These are phyloP conservation scores for Balamuthia mandrillaris DNA, from an alignment of 208 protist genomes.

Conservation along the genomic window DNA sequence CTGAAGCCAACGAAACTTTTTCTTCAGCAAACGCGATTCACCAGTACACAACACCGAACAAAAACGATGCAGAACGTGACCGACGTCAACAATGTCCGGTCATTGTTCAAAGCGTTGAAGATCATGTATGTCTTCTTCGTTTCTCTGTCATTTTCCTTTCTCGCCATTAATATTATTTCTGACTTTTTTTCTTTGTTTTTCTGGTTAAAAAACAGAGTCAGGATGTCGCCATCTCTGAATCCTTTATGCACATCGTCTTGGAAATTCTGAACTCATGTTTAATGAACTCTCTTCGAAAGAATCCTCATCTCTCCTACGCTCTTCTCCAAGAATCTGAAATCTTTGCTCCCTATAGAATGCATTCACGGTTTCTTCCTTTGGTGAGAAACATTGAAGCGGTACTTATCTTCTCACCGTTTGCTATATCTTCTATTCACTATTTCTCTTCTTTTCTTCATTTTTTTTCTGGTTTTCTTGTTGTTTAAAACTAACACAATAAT, in stretches of 20 bases:
- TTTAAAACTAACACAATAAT: neutral
- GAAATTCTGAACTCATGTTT: conserved; percentile 24
- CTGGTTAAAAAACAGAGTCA: too few relatives aligned
- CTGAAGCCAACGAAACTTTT: too few relatives aligned
- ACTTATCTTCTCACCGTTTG: too few relatives aligned
- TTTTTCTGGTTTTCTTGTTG: neutral
- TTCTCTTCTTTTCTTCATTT: neutral
- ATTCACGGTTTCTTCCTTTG: neutral
- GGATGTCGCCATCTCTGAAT: neutral
- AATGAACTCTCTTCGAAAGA: neutral
- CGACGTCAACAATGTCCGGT: neutral
- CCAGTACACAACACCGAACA: too few relatives aligned
- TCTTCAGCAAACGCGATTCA: too few relatives aligned
- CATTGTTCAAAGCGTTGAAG: neutral
- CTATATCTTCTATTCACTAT: neutral
- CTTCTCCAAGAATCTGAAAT: neutral
- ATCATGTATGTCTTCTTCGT: neutral
- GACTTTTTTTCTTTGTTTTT: neutral
- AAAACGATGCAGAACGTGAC: neutral
- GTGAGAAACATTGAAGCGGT: neutral
- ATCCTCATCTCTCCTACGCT: conserved; percentile 9
- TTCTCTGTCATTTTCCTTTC: neutral
- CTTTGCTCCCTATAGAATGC: neutral
- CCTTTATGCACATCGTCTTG: neutral
- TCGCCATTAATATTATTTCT: neutral